Conservation (phyloP, 106 monocot genomes). For the Phalaenopsis aphrodite region DNA sequence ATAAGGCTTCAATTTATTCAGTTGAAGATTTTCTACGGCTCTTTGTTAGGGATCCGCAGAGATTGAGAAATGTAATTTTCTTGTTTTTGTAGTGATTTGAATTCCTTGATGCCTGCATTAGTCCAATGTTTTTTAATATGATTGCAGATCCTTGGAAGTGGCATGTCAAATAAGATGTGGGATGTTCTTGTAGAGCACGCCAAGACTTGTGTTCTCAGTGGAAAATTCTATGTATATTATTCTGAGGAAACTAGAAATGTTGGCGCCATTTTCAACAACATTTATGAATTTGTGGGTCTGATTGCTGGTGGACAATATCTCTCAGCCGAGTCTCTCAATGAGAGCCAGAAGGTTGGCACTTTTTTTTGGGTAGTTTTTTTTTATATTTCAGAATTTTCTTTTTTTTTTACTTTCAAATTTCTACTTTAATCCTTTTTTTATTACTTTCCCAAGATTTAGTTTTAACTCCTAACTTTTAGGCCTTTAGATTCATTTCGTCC, state of each 20-base stretch:
- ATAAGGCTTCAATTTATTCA: conserved; percentile 43
- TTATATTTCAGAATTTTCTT: neutral
- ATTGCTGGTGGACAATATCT: conserved; percentile 64
- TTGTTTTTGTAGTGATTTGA: neutral
- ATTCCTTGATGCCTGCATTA: neutral
- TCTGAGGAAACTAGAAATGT: conserved; percentile 62
- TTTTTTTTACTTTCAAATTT: neutral
- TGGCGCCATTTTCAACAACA: conserved; percentile 92
- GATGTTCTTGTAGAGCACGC: conserved; percentile 89
- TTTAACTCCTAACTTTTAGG: neutral
- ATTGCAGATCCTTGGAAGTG: conserved; percentile 76
- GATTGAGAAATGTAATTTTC: conserved; percentile 61
- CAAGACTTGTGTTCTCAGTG: conserved; percentile 82
- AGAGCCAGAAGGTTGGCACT: conserved; percentile 63
- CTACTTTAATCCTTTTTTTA: neutral
- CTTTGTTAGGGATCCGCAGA: conserved; percentile 61
- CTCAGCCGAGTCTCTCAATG: conserved; percentile 66
- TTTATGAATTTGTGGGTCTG: conserved; percentile 82
- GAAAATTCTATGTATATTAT: conserved; percentile 82
- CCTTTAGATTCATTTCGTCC: neutral
- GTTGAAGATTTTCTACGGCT: conserved; percentile 91
- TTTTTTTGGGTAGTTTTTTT: neutral
- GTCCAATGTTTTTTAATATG: conserved; percentile 6
- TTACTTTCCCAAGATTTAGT: neutral
- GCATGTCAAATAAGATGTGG: conserved; percentile 99